These are phyloP conservation scores for Polyplosphaeria fusca DNA, from an alignment of 495 filamentous ascomycete species.

Conservation along the genomic window DNA sequence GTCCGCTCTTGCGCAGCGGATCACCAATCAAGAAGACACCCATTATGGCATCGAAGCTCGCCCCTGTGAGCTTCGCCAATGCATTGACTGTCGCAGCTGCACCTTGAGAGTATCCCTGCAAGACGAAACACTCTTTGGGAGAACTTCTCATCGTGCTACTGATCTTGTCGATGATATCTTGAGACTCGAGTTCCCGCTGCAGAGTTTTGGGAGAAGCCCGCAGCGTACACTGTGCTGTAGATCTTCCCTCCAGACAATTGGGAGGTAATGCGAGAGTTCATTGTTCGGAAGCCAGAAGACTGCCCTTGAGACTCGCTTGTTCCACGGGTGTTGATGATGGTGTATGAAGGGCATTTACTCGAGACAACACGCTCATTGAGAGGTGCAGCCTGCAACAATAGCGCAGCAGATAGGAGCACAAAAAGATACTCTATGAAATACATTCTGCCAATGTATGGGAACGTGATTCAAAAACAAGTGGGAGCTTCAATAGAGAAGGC, in stretches of 20 bases:
- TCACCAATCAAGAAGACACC: conserved; percentile 23
- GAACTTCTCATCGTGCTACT: background rate
- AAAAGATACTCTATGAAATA: no score
- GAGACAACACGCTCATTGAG: background rate
- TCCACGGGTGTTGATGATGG: conserved; percentile 28
- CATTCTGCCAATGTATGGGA: no score
- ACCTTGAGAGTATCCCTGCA: conserved; percentile 29
- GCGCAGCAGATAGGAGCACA: no score
- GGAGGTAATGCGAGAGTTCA: conserved; percentile 19
- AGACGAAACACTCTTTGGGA: conserved; percentile 16
- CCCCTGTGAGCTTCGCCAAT: conserved; percentile 9
- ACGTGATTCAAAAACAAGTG: no score
- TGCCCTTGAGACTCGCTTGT: conserved; percentile 20
- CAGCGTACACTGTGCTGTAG: conserved; percentile 27
- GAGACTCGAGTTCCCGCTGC: conserved; percentile 7
- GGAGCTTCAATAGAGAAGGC: no score
- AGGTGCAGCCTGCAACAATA: background rate
- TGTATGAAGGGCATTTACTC: background rate
- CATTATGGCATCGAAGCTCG: conserved; percentile 20
- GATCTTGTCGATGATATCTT: conserved; percentile 20
- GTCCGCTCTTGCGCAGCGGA: conserved; percentile 16
- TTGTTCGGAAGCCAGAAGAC: conserved; percentile 21
- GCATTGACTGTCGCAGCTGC: conserved; percentile 22
- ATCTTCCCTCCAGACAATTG: conserved; percentile 14
- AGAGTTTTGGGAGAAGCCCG: conserved; percentile 15